Base-by-base conservation (phyloP, 176 grass and related monocot species). In the Oryza glaberrima region DNA sequence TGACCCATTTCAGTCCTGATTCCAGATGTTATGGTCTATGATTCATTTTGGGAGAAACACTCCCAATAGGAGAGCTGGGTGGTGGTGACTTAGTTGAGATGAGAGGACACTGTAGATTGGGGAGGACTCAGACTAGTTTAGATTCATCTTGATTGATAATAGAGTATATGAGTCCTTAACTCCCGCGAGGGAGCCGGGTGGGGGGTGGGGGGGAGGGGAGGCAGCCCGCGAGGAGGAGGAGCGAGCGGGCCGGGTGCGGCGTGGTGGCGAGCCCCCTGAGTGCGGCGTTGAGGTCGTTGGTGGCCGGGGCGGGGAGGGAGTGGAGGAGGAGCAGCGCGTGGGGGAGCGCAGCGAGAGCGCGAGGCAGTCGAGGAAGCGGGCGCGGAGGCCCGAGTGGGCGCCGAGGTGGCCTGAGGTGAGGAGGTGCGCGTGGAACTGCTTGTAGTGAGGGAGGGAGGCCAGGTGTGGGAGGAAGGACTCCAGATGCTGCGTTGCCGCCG, bases 341-440 rank as follows among this genome's bases (percentile, higher is more conserved):
- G 6, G 79, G 67, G 12, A 94, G 88, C 13, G 91, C 26, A 88
- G 61, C 79, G 85, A 79, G 84, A 96, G 86, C 56, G 86, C 87
- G 30, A 88, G 67, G 81, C 73, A 76, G 76, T 83, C 87, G 86
- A 86, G 89, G 94, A 96, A 91, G 78, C 72, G 91, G 46, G 81
- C 65, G 38, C 91, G 91, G 67, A 90, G 69, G 81, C 65, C 8
- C 3, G 72, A 58, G 47, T 19, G 30, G 19, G 67, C 25, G 56
- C 32, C 72, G 84, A 92, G 88, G 41, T 81, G 79, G 61, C 73
- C 84, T 11, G 88, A 91, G 82, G 86, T 76, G 84, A 93, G 81
- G 81, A 97, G 90, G 78, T 76, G 78, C 74, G 82, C 92, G 81
- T 94, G 95, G 65, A 93, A 83, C 78, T 94, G 95, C 84, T 90